Conservation (phyloP, 2,329 filamentous ascomycete species). For the Cladosporium sp. region DNA sequence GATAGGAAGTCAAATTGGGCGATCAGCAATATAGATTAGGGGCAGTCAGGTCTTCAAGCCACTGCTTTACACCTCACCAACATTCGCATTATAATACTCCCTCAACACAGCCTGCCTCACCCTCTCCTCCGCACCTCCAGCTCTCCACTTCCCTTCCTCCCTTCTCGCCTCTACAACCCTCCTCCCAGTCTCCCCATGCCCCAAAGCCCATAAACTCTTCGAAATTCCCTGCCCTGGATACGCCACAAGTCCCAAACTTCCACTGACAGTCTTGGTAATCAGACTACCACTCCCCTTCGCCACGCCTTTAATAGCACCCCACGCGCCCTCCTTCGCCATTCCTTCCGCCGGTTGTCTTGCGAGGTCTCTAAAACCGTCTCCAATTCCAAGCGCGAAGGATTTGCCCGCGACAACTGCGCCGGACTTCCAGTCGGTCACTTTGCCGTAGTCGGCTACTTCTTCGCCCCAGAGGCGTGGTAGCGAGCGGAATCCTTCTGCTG, state of each 20-base stretch:
- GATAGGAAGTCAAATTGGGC: no score
- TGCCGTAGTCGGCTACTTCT: neutral
- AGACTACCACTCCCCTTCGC: constrained; percentile 11
- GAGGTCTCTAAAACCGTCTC: constrained; percentile 3
- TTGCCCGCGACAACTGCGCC: constrained; percentile 1
- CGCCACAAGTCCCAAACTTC: constrained; percentile 5
- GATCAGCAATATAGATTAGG: no score
- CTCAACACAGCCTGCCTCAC: neutral
- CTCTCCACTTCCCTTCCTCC: constrained; percentile 6
- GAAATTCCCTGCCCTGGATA: constrained; percentile 9
- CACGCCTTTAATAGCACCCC: constrained; percentile 8
- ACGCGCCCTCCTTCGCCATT: neutral
- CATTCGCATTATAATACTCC: constrained; percentile 7
- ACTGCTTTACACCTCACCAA: neutral
- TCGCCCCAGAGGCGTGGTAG: constrained; percentile 10
- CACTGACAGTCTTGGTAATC: constrained; percentile 5
- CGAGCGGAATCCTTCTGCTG: constrained; percentile 10
- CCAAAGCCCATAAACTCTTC: constrained; percentile 5
- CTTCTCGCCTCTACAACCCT: neutral
- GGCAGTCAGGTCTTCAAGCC: neutral
- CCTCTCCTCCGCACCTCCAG: neutral
- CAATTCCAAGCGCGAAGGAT: neutral
- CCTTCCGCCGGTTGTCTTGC: neutral
- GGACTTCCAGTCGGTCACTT: constrained; percentile 8
- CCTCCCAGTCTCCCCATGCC: constrained; percentile 10